Conservation (phyloP, 2,329 filamentous ascomycete genomes). For the Cladosporium sp. region DNA sequence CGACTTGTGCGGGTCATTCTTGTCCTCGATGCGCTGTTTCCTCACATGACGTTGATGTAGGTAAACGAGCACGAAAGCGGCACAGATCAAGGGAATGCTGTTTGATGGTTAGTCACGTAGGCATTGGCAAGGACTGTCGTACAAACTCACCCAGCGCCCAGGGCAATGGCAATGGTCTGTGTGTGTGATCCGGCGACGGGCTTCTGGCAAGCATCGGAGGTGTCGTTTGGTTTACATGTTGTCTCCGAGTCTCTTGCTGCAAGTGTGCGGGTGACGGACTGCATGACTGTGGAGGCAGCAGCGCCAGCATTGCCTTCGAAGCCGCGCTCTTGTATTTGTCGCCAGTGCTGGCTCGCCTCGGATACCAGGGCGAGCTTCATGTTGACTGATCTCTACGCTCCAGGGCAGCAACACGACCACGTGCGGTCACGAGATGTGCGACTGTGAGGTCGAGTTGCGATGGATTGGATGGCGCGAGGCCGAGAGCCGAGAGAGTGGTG, state of each 20-base stretch:
- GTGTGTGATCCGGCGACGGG: slow-evolving; percentile 29
- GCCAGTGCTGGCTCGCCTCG: slow-evolving; percentile 19
- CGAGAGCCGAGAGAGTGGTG: slow-evolving; percentile 4
- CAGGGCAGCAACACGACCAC: not conserved
- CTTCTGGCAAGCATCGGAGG: slow-evolving; percentile 31
- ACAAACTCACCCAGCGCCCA: slow-evolving; percentile 37
- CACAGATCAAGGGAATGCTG: slow-evolving; percentile 74
- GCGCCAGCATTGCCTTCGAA: slow-evolving; percentile 26
- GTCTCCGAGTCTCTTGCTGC: slow-evolving; percentile 24
- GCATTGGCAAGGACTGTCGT: not conserved
- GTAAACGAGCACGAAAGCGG: slow-evolving; percentile 67
- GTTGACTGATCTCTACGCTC: slow-evolving; percentile 1
- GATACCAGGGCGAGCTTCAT: slow-evolving; percentile 24
- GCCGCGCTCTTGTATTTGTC: slow-evolving; percentile 20
- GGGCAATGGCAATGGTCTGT: slow-evolving; percentile 36
- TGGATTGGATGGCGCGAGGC: slow-evolving; percentile 9
- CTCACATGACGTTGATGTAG: slow-evolving; percentile 77
- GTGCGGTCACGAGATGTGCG: not conserved
- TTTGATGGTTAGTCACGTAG: slow-evolving; percentile 27
- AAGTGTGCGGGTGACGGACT: slow-evolving; percentile 28
- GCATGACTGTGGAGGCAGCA: slow-evolving; percentile 24
- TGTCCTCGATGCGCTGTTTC: slow-evolving; percentile 74
- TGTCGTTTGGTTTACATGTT: slow-evolving; percentile 30
- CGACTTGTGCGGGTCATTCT: slow-evolving; percentile 81
- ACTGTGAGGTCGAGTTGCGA: not conserved